These are phyloP conservation scores for Pleurotus pulmonarius DNA, from an alignment of 768 basidiomycete genomes.

Conservation along the genomic window DNA sequence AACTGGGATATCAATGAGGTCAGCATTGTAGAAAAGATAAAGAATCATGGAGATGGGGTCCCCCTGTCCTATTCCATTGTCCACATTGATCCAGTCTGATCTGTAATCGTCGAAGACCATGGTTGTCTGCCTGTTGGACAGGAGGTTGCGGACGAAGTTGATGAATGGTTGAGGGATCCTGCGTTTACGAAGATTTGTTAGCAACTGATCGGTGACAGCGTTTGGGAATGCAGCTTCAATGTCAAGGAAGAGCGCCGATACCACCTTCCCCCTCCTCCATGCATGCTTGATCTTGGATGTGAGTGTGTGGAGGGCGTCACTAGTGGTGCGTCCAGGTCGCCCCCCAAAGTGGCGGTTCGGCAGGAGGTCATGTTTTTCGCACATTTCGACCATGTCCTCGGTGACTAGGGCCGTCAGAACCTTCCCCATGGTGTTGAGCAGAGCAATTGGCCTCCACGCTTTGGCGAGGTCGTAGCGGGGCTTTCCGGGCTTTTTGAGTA, in stretches of 20 bases:
- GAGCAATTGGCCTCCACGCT: constrained; percentile 33
- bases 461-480: constrained; percentile 26
- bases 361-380: constrained; percentile 27
- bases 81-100: constrained; percentile 2
- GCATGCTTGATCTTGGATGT: constrained; percentile 30
- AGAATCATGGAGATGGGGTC: neutral
- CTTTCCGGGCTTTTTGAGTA: constrained; percentile 31
- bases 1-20: constrained; percentile 13
- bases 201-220: constrained; percentile 22
- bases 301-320: constrained; percentile 29
- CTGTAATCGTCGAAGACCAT: constrained; percentile 17
- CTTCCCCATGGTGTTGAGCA: constrained; percentile 28
- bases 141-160: constrained; percentile 9
- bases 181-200: constrained; percentile 25
- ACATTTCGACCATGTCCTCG: constrained; percentile 16
- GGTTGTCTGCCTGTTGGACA: constrained; percentile 10
- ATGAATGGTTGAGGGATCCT: constrained; percentile 22
- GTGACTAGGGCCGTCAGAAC: constrained; percentile 18
- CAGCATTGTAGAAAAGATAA: constrained; percentile 21
- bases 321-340: constrained; percentile 30
- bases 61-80: constrained; percentile 5
- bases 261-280: constrained; percentile 31
- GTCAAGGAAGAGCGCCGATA: constrained; percentile 34
- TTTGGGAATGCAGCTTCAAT: constrained; percentile 41
- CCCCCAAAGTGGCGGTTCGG: constrained; percentile 34